phyloP scores from a whole-genome alignment of 1,284 basidiomycete species.

The Leccinum fallax region DNA sequence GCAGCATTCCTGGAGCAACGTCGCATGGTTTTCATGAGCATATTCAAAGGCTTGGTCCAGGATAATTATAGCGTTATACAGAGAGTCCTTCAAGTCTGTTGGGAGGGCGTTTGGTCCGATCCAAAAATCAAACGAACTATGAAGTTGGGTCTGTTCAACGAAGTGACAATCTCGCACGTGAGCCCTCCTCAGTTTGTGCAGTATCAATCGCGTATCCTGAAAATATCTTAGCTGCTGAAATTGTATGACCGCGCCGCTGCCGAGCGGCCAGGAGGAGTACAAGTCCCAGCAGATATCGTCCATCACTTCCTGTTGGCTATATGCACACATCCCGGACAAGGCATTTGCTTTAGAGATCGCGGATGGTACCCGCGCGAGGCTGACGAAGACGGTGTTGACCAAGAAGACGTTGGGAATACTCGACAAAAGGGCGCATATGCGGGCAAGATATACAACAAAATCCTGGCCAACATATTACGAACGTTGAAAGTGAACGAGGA shows the following conservation, averaged over 20 bases:
- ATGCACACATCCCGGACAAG: constrained; percentile 81
- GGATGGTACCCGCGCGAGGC: constrained; percentile 87
- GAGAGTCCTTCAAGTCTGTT: constrained; percentile 58
- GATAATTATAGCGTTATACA: constrained; percentile 62
- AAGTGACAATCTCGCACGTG: constrained; percentile 63
- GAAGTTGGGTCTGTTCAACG: constrained; percentile 70
- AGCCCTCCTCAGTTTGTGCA: constrained; percentile 17
- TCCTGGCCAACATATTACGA: constrained; percentile 76
- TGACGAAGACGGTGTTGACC: constrained; percentile 30
- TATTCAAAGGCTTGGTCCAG: constrained; percentile 68
- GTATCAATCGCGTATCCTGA: background rate
- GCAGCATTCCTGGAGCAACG: constrained; percentile 67
- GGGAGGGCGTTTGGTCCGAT: constrained; percentile 68
- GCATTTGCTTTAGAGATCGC: constrained; percentile 86
- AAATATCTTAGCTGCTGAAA: constrained; percentile 55
- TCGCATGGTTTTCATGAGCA: constrained; percentile 56
- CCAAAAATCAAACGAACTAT: constrained; percentile 65
- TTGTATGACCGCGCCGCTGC: constrained; percentile 61
- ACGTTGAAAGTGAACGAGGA: constrained; percentile 83
- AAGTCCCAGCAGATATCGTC: constrained; percentile 75
- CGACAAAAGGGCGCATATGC: constrained; percentile 34
- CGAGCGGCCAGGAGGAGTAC: constrained; percentile 55
- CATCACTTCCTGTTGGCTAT: constrained; percentile 89
- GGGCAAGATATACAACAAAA: constrained; percentile 80
- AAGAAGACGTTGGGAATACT: constrained; percentile 27